Evolutionary conservation across 345 rosid species (phyloP).

Genomic region (Kernera saxatilis): DNA sequence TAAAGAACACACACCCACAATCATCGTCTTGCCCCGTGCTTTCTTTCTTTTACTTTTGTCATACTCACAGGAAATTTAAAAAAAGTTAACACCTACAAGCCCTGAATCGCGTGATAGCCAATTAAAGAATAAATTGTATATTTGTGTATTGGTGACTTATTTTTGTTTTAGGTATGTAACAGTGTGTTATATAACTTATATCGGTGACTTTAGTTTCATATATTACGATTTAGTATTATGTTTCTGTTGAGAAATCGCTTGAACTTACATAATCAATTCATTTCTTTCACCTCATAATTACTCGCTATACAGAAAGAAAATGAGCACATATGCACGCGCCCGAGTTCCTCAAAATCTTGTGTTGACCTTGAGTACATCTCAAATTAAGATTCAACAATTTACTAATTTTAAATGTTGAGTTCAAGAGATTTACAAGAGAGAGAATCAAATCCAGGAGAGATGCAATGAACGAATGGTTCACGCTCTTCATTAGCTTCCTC

Average conservation of each 20-base stretch:
- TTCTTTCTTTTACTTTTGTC: constrained; percentile 3
- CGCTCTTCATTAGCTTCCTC: neutral
- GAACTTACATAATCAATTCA: neutral
- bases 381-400: neutral
- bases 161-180: neutral
- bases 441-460: neutral
- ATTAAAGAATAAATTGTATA: neutral
- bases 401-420: neutral
- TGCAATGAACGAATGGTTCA: neutral
- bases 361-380: neutral
- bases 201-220: neutral
- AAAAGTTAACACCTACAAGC: neutral
- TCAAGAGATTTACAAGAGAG: neutral
- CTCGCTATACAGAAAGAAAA: neutral
- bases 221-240: neutral
- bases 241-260: neutral
- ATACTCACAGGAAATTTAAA: neutral
- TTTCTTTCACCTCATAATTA: neutral
- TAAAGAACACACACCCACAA: constrained; percentile 13
- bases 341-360: neutral
- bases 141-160: neutral
- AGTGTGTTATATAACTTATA: neutral
- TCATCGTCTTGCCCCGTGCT: constrained; percentile 17
- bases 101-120: constrained; percentile 1
- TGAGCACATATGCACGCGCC: neutral